Evolutionary conservation across 2,329 filamentous ascomycete species (phyloP), one percentile per base, ranked within the genome.

Genomic region (Sporothrix pseudoabietina): DNA sequence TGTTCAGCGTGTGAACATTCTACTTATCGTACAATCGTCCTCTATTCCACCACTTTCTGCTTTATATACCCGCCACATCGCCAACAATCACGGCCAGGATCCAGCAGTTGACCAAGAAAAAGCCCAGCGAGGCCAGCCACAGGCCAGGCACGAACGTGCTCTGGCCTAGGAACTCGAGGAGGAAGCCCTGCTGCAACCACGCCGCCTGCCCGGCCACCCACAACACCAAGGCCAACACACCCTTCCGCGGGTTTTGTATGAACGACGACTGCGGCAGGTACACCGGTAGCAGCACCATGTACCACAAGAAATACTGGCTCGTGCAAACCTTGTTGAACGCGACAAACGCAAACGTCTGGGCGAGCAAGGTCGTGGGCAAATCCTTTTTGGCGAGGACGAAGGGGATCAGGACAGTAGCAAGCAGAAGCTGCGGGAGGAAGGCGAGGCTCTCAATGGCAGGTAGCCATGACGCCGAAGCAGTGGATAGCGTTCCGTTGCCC

Each of bases 231-330:
- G 92, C 92, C 0, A 84, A 77, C 1, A 92, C 74, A 1, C 96
- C 96, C 3, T 91, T 82, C 6, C 79, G 78, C 0, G 88, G 88
- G 2, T 83, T 85, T 4, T 80, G 85, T 0, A 97, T 82, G 16
- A 98, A 86, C 0, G 91, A 91, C 0, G 94, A 98, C 52, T 83
- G 83, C 0, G 95, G 94, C 0, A 99, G 90, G 80, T 98, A 97
- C 69, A 98, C 90, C 0, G 96, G 96, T 2, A 98, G 85, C 77
- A 99, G 93, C 76, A 98, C 89, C 82, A 98, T 90, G 82, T 99
- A 98, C 96, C 96, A 99, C 69, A 99, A 88, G 81, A 99, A 99
- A 81, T 99, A 99, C 94, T 98, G 95, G 79, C 94, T 97, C 3
- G 96, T 99, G 86, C 95, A 98, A 75, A 99, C 96, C 84, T 99